Base-by-base conservation (phyloP, 2,329 filamentous ascomycete species). In the Fusarium sp. region DNA sequence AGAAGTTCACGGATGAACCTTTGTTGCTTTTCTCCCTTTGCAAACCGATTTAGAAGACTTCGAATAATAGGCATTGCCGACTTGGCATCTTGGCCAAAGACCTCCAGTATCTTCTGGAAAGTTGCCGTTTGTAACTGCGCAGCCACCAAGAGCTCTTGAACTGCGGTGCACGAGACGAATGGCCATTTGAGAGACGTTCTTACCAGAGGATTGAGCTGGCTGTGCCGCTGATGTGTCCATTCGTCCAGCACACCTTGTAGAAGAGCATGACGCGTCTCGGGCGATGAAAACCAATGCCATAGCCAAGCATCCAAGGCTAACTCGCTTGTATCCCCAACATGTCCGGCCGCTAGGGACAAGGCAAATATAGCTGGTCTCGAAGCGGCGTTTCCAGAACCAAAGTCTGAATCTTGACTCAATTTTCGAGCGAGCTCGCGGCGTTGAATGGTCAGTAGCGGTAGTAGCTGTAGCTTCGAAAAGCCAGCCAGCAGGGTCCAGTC, bases 151-250 rank as follows among this genome's bases (percentile, higher is more conserved):
- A 52, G 49, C 16, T 15, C 32, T 23, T 33, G 32, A 6, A 52
- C 21, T 25, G 16, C 30, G 4, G 49, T 15, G 32, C 49, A 37
- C 16, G 11, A 37, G 5, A 37, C 10, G n/a, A 52, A 52, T 18
- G 49, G n/a, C n/a, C 49, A 37, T 5, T 37, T 15, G 1, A 2
- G 2, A 9, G 7, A 21, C n/a, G 10, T 12, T 11, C 9, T 4
- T 19, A 0, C 2, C 49, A 21, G 21, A 1, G 2, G 0, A 0
- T 21, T 13, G 1, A 5, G 11, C 5, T 37, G 32, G 0, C 7
- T 21, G 11, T 25, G 3, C 2, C 16, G 7, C 32, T 33, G 11
- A 13, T 23, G 0, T 23, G 2, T 15, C 49, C 49, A 37, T 52
- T 25, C 4, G 16, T 21, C 49, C 15, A 5, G 18, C 1, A 16